Conservation (phyloP, 179 eudicot species). For the Corrigiola litoralis region DNA sequence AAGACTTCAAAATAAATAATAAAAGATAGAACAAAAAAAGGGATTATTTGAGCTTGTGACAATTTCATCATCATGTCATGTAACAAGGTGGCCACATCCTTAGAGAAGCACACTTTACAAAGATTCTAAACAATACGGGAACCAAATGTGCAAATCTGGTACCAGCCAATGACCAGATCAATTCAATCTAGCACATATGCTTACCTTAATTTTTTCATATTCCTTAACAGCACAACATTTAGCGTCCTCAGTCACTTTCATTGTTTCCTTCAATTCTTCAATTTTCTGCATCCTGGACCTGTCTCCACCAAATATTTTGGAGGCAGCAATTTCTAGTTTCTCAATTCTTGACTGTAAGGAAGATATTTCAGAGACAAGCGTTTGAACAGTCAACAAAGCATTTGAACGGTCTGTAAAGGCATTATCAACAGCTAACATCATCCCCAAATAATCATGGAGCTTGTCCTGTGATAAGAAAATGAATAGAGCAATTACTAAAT, state of each 20-base stretch:
- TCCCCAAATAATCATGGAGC: constrained; percentile 82
- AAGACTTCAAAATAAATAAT: not conserved
- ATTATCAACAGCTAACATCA: constrained; percentile 74
- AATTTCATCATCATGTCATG: not conserved
- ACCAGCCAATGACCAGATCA: not conserved
- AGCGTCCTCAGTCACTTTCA: constrained; percentile 82
- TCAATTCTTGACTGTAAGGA: constrained; percentile 59
- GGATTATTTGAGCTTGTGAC: not conserved
- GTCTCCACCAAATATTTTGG: constrained; percentile 87
- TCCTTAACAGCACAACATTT: constrained; percentile 75
- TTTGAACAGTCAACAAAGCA: constrained; percentile 90
- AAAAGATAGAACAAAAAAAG: not conserved
- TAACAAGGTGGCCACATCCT: not conserved
- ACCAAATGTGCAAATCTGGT: too few species aligned
- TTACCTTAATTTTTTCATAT: constrained; percentile 86
- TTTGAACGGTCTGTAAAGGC: constrained; percentile 92
- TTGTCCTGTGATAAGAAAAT: constrained; percentile 56
- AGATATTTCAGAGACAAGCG: constrained; percentile 73
- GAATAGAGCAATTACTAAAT: not conserved
- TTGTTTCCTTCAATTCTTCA: constrained; percentile 71
- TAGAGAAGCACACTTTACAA: too few species aligned
- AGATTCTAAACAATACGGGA: too few species aligned
- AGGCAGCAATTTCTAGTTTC: constrained; percentile 69
- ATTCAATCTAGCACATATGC: not conserved
- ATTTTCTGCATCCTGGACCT: constrained; percentile 62